Evolutionary conservation across 1,139 yeast species (phyloP).

Genomic region (Dujonia santamariae): DNA sequence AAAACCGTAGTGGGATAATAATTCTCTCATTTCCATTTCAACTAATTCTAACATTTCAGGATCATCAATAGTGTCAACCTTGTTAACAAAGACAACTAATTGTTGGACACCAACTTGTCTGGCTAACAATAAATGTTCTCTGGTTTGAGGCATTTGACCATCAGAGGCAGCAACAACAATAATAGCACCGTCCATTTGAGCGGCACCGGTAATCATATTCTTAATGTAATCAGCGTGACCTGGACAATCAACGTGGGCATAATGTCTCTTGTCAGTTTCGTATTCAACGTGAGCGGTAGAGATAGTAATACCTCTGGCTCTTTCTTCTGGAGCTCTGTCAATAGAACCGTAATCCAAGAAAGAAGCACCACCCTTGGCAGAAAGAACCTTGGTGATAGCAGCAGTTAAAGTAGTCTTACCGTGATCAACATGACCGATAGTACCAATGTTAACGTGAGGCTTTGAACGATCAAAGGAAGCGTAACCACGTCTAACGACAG

Average conservation of each 20-base stretch:
- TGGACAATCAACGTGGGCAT: slow-evolving; percentile 50
- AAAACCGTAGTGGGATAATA: slow-evolving; percentile 84
- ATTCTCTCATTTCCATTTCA: slow-evolving; percentile 99
- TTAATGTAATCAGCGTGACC: slow-evolving; percentile 99
- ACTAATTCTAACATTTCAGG: slow-evolving; percentile 99
- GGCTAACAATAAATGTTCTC: slow-evolving; percentile 96
- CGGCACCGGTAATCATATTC: slow-evolving; percentile 99
- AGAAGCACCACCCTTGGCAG: slow-evolving; percentile 85
- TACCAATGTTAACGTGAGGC: slow-evolving; percentile 96
- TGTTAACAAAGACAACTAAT: slow-evolving; percentile 96
- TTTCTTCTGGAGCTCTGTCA: slow-evolving; percentile 98
- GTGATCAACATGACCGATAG: slow-evolving; percentile 93
- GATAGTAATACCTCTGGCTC: slow-evolving; percentile 99
- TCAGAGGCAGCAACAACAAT: slow-evolving; percentile 99
- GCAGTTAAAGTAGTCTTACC: slow-evolving; percentile 98
- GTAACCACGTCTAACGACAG: slow-evolving; percentile 32
- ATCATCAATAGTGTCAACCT: slow-evolving; percentile 96
- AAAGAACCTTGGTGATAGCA: slow-evolving; percentile 93
- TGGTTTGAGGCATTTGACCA: slow-evolving; percentile 99
- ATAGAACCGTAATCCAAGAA: slow-evolving; percentile 92
- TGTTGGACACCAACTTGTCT: slow-evolving; percentile 99
- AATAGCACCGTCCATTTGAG: slow-evolving; percentile 99
- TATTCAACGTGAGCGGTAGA: slow-evolving; percentile 97
- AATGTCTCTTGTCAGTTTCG: slow-evolving; percentile 86
- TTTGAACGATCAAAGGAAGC: slow-evolving; percentile 86